Conservation (phyloP, 768 basidiomycete species). For the Scleroderma citrinum region DNA sequence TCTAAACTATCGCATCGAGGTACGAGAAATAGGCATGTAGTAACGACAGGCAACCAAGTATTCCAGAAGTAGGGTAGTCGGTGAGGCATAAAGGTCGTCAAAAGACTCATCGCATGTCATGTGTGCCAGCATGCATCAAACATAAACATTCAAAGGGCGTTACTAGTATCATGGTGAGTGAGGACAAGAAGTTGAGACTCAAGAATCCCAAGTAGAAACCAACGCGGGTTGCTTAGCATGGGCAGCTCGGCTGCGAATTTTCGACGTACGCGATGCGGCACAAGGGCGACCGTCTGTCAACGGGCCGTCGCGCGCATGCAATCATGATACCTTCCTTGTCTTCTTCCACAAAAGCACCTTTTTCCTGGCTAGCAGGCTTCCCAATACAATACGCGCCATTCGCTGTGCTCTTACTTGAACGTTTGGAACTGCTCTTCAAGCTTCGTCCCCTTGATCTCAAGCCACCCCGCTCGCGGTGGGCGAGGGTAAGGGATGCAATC, state of each 20-base stretch:
- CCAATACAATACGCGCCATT: background rate
- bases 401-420: background rate
- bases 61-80: too few relatives aligned
- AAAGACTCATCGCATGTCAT: too few relatives aligned
- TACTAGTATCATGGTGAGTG: background rate
- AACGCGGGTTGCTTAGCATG: background rate
- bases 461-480: slow-evolving; percentile 19
- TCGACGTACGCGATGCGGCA: slow-evolving; percentile 24
- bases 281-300: slow-evolving; percentile 4
- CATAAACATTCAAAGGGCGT: background rate
- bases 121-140: too few relatives aligned
- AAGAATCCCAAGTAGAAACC: background rate
- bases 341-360: background rate
- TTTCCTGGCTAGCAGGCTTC: background rate
- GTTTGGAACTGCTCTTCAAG: background rate
- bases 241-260: slow-evolving; percentile 23
- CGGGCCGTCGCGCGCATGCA: background rate
- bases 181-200: too few relatives aligned
- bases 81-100: too few relatives aligned
- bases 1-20: too few relatives aligned
- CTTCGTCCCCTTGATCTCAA: background rate
- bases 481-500: slow-evolving; percentile 25
- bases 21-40: too few relatives aligned
- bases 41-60: too few relatives aligned
- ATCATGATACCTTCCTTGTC: background rate